These are phyloP conservation scores for Plasmodium chabaudi DNA, from an alignment of 169 alveolate species.

Conservation along the genomic window DNA sequence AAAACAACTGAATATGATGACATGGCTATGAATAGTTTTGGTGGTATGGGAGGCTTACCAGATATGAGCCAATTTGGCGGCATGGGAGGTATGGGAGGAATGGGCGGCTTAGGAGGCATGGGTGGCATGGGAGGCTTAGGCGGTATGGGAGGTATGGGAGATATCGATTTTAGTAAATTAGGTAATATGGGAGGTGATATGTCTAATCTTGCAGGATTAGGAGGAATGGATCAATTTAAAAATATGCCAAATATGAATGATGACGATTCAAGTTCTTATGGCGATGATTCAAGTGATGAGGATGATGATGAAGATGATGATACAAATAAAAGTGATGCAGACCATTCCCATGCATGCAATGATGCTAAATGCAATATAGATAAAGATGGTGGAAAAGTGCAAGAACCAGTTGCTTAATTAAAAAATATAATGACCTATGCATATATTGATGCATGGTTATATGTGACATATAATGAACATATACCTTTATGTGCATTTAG, in stretches of 20 bases:
- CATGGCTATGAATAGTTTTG: conserved; percentile 85
- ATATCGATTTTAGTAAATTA: conserved; percentile 66
- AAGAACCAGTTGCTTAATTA: conserved; percentile 72
- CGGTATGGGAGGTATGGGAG: conserved; percentile 69
- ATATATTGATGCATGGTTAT: neutral
- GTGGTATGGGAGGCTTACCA: conserved; percentile 75
- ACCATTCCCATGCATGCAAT: conserved; percentile 23
- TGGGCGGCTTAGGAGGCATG: conserved; percentile 78
- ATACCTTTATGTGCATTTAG: conserved; percentile 2
- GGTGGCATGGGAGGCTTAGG: conserved; percentile 76
- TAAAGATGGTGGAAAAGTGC: conserved; percentile 49
- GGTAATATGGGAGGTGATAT: conserved; percentile 75
- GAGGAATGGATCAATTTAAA: conserved; percentile 76
- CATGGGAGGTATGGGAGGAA: conserved; percentile 79
- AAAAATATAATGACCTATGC: neutral
- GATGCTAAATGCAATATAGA: conserved; percentile 41
- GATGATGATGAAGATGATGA: conserved; percentile 52
- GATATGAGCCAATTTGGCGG: conserved; percentile 66
- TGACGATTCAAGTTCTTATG: conserved; percentile 71
- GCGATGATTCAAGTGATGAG: conserved; percentile 69
- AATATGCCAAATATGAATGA: conserved; percentile 76
- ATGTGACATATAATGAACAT: neutral
- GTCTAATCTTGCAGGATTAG: conserved; percentile 69
- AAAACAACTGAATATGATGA: conserved; percentile 79
- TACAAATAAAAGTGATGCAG: conserved; percentile 26